Evolutionary conservation across 345 rosid species (phyloP), one percentile per base, ranked within the genome.

Genomic region (Alliaria petiolata): DNA sequence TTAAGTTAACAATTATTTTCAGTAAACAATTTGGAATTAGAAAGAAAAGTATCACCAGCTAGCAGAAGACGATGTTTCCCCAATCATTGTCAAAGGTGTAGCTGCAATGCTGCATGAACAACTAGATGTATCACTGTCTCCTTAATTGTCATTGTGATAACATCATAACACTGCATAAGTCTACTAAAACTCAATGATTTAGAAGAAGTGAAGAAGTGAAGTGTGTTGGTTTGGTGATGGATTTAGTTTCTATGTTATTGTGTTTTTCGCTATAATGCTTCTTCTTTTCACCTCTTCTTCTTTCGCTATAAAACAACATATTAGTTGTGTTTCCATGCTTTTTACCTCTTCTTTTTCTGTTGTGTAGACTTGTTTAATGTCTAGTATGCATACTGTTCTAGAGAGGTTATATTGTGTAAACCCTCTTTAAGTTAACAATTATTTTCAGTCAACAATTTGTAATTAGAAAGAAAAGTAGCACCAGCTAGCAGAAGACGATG

Each of bases 171-270:
- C 25, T 45, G 20, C 50, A 45, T 45, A 45, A 45, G 11, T 22
- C 25, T 22, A 22, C 25, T n/a, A n/a, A n/a, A n/a, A n/a, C n/a
- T n/a, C n/a, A n/a, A n/a, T n/a, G n/a, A n/a, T n/a, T n/a, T n/a
- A n/a, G n/a, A n/a, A n/a, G n/a, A n/a, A n/a, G n/a, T n/a, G 43
- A 28, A 28, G 56, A 20, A 25, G 30, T 26, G 12, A 49, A 17
- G 67, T 50, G 68, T n/a, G n/a, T 51, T 61, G 68, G 44, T 70
- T 61, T 50, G 54, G 35, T 70, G 22, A 39, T 50, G 61, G 8
- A 16, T 59, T 8, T 59, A 49, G 58, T 17, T n/a, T 28, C 38
- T 47, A 49, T 59, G 51, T 42, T 49, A 20, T 13, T 64, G 14
- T 64, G 10, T 3, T 26, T 20, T 28, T 7, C n/a, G 31, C 42